phyloP scores from a whole-genome alignment of 352 stramenopile species.

The Phytophthora fragariae region DNA sequence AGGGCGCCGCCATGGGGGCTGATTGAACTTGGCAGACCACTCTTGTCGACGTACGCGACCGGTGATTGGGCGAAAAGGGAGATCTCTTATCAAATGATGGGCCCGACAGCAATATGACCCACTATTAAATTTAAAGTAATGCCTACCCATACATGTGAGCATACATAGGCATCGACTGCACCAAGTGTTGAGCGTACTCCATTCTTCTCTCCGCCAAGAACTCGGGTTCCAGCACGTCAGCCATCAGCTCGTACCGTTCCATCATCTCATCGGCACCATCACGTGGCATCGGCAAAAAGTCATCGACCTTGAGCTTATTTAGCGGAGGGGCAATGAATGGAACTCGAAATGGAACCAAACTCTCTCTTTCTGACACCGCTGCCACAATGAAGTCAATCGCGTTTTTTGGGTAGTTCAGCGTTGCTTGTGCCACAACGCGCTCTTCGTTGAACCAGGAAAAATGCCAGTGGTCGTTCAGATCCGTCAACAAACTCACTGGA shows the following conservation, averaged over 20 bases:
- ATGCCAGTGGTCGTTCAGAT: constrained; percentile 41
- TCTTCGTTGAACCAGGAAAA: constrained; percentile 39
- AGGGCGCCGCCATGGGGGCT: too few species aligned
- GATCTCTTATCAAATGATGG: not conserved
- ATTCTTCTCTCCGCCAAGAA: constrained; percentile 36
- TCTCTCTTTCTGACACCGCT: not conserved
- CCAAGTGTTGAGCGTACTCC: constrained; percentile 41
- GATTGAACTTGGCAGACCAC: constrained; percentile 16
- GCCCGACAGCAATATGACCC: too few species aligned
- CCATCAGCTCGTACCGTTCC: constrained; percentile 18
- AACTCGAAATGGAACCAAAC: not conserved
- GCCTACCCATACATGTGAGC: not conserved
- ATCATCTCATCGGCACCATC: constrained; percentile 45
- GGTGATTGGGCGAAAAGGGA: too few species aligned
- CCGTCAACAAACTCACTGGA: constrained; percentile 38
- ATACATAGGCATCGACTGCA: constrained; percentile 37
- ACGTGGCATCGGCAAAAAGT: constrained; percentile 24
- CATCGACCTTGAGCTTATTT: constrained; percentile 21
- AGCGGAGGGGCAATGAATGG: too few species aligned
- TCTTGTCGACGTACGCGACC: not conserved
- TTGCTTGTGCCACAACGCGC: constrained; percentile 29
- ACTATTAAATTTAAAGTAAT: too few species aligned
- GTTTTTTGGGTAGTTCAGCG: constrained; percentile 34
- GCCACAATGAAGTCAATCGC: constrained; percentile 35
- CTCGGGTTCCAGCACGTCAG: constrained; percentile 40